Evolutionary conservation across 2,329 filamentous ascomycete genomes (phyloP).

Genomic region (Coniochaeta sp.): DNA sequence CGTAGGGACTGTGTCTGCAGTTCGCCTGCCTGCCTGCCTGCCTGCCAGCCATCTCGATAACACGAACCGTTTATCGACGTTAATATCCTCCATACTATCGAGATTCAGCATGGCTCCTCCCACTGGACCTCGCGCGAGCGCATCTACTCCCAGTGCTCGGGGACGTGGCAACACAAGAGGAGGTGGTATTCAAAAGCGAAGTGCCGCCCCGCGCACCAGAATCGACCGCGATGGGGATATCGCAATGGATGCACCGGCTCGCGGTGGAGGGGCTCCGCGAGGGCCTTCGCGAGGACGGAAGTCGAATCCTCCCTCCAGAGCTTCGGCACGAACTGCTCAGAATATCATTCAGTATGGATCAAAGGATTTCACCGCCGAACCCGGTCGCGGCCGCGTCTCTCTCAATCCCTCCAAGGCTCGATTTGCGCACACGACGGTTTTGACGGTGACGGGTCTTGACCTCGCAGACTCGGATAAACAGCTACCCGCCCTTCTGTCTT

Average conservation of each 20-base stretch:
- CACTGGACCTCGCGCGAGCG: slow-evolving; percentile 15
- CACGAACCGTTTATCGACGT: not conserved
- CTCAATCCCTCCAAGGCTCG: slow-evolving; percentile 10
- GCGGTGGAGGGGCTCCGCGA: slow-evolving; percentile 1
- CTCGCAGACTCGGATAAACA: slow-evolving; percentile 54
- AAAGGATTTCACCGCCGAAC: not conserved
- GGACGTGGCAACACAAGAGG: slow-evolving; percentile 17
- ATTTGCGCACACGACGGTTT: slow-evolving; percentile 22
- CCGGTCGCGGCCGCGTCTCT: not conserved
- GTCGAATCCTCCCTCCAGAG: slow-evolving; percentile 14
- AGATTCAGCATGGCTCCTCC: slow-evolving; percentile 20
- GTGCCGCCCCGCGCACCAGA: slow-evolving; percentile 23
- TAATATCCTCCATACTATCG: not conserved
- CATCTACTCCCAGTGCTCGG: slow-evolving; percentile 8
- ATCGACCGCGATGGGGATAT: slow-evolving; percentile 51
- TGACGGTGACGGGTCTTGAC: slow-evolving; percentile 55
- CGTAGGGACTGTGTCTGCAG: not conserved
- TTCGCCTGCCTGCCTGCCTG: not conserved
- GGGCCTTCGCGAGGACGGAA: slow-evolving; percentile 12
- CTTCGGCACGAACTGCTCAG: slow-evolving; percentile 10
- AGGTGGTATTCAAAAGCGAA: slow-evolving; percentile 45
- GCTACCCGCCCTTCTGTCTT: slow-evolving; percentile 54
- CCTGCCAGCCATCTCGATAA: not conserved
- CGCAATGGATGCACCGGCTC: slow-evolving; percentile 42
- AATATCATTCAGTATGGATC: slow-evolving; percentile 12